These are phyloP conservation scores for Bruguiera sexangula DNA, from an alignment of 345 rosid genomes.

Conservation along the genomic window DNA sequence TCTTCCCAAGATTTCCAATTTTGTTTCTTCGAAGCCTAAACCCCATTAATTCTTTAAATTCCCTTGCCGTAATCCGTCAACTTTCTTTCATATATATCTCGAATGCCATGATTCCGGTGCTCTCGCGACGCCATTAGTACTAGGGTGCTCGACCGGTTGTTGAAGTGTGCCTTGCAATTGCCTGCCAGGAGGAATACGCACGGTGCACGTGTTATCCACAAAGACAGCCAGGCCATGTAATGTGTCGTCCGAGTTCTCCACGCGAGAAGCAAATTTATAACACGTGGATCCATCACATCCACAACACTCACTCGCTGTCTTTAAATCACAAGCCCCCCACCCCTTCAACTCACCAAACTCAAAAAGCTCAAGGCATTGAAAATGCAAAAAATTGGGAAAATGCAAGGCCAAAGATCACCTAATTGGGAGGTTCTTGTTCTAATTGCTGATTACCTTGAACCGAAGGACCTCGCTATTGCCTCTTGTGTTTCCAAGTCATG, in stretches of 20 bases:
- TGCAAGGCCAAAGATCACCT: slow-evolving; percentile 8
- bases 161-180: no score
- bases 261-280: background rate
- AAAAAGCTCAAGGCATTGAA: no score
- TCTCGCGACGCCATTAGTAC: no score
- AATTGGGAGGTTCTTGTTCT: slow-evolving; percentile 42
- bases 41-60: no score
- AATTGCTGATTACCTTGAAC: slow-evolving; percentile 40
- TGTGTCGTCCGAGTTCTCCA: background rate
- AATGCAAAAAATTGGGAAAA: background rate
- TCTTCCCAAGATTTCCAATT: no score
- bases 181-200: background rate
- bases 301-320: background rate
- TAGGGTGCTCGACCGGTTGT: no score
- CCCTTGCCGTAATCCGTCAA: no score
- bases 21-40: no score
- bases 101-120: no score
- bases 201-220: background rate
- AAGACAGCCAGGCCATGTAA: background rate
- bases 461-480: slow-evolving; percentile 40
- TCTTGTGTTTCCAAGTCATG: slow-evolving; percentile 46
- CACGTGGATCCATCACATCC: background rate
- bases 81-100: no score
- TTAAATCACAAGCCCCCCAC: no score
- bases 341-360: no score